phyloP scores from a whole-genome alignment of 2,329 filamentous ascomycete genomes.

The Fonsecaea erecta region DNA sequence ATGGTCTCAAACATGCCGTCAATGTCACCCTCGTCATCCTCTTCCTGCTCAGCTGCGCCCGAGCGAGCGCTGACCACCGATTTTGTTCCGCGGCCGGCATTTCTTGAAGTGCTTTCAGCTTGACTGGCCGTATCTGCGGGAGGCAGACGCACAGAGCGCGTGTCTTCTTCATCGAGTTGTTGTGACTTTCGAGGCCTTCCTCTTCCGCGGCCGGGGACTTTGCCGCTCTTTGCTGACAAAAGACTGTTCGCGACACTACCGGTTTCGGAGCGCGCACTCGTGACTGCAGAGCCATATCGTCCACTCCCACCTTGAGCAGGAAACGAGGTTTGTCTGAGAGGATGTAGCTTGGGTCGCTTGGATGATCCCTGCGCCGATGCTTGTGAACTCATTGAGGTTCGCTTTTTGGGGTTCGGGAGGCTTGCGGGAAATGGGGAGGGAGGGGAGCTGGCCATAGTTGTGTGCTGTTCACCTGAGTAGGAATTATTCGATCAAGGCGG shows the following conservation, averaged over 20 bases:
- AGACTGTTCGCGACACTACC: slow-evolving; percentile 35
- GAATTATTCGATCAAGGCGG: neutral
- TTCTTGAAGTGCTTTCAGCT: slow-evolving; percentile 21
- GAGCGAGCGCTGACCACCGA: slow-evolving; percentile 34
- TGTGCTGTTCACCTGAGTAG: neutral
- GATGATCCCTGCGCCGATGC: slow-evolving; percentile 42
- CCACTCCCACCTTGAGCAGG: slow-evolving; percentile 38
- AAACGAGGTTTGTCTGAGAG: slow-evolving; percentile 54
- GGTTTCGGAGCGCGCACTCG: slow-evolving; percentile 37
- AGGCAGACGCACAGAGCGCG: slow-evolving; percentile 20
- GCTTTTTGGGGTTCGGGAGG: slow-evolving; percentile 46
- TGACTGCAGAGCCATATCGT: slow-evolving; percentile 26
- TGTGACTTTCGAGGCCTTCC: slow-evolving; percentile 37
- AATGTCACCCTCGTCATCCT: slow-evolving; percentile 37
- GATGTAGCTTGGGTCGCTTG: slow-evolving; percentile 45
- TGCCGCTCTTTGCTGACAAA: slow-evolving; percentile 32
- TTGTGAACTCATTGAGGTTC: slow-evolving; percentile 48
- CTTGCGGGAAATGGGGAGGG: slow-evolving; percentile 32
- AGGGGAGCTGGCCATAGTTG: slow-evolving; percentile 37
- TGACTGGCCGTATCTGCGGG: slow-evolving; percentile 24
- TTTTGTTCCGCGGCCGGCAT: slow-evolving; percentile 25
- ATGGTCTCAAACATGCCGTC: slow-evolving; percentile 36
- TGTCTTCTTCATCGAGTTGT: slow-evolving; percentile 34
- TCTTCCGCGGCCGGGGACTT: slow-evolving; percentile 32
- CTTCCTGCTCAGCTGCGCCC: slow-evolving; percentile 36